phyloP scores from a whole-genome alignment of 106 monocot genomes.

The Triglochin maritima region DNA sequence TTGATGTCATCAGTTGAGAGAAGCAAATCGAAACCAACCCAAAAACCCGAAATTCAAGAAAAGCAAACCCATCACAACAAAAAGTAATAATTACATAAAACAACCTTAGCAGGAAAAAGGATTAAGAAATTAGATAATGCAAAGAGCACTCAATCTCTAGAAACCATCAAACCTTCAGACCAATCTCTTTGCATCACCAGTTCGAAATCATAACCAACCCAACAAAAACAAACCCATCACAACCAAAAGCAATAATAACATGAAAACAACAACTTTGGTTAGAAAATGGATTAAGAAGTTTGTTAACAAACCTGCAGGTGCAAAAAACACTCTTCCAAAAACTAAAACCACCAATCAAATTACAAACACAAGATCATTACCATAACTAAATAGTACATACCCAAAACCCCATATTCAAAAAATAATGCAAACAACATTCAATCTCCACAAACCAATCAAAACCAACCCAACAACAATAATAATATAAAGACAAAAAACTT shows the following conservation, averaged over 20 bases:
- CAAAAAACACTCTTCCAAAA: too few species aligned
- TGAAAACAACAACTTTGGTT: not conserved
- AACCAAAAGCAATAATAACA: not conserved
- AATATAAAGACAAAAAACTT: not conserved
- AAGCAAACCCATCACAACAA: not conserved
- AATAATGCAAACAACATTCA: too few species aligned
- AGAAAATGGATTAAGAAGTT: not conserved
- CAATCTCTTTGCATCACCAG: not conserved
- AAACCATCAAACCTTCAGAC: not conserved
- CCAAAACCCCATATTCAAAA: too few species aligned
- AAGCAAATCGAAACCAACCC: not conserved
- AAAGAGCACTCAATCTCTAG: too few species aligned
- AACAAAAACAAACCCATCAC: not conserved
- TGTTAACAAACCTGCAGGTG: not conserved
- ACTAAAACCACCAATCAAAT: too few species aligned
- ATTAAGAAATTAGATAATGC: not conserved
- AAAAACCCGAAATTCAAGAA: not conserved
- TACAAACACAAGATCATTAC: too few species aligned
- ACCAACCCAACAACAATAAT: not conserved
- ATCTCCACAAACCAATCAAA: not conserved
- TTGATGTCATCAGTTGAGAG: not conserved
- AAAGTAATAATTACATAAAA: not conserved
- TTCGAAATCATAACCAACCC: not conserved
- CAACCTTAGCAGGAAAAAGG: not conserved
- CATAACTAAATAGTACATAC: too few species aligned